Conservation (phyloP, 495 filamentous ascomycete genomes). For the Barbatosphaeria neglecta region DNA sequence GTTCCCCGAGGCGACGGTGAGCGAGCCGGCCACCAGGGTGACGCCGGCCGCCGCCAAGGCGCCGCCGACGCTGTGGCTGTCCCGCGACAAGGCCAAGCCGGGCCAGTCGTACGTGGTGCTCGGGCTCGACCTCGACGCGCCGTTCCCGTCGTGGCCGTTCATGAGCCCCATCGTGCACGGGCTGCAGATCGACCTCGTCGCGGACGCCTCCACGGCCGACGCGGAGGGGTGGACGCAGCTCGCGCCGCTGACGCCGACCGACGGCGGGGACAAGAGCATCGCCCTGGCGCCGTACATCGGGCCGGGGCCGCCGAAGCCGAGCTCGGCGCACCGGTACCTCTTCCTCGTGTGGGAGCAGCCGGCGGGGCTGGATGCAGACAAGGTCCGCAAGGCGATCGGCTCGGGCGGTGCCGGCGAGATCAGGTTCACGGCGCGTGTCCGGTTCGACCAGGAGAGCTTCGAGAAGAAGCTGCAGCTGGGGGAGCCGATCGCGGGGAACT, state of each 20-base stretch:
- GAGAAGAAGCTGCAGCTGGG: slow-evolving; percentile 35
- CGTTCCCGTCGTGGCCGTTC: slow-evolving; percentile 35
- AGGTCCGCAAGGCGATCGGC: slow-evolving; percentile 20
- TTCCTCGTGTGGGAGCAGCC: slow-evolving; percentile 47
- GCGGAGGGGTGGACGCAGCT: slow-evolving; percentile 6
- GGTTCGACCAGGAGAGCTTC: slow-evolving; percentile 36
- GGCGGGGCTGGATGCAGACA: slow-evolving; percentile 26
- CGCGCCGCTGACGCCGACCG: slow-evolving; percentile 5
- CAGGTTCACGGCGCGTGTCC: slow-evolving; percentile 25
- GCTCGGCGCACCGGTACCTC: slow-evolving; percentile 40
- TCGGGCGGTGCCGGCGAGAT: slow-evolving; percentile 25
- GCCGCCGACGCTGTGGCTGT: slow-evolving; percentile 5
- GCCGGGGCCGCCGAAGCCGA: slow-evolving; percentile 36
- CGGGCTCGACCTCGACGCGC: slow-evolving; percentile 35
- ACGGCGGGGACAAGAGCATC: too few species aligned
- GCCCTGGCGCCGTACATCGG: slow-evolving; percentile 31
- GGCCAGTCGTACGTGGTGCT: slow-evolving; percentile 27
- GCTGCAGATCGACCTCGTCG: slow-evolving; percentile 22
- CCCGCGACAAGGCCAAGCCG: background rate
- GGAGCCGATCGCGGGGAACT: slow-evolving; percentile 36
- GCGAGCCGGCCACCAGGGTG: slow-evolving; percentile 1
- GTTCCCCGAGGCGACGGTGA: slow-evolving; percentile 2
- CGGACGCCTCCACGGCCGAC: background rate
- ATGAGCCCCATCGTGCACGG: slow-evolving; percentile 32
- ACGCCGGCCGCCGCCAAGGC: background rate